phyloP scores from a whole-genome alignment of 805 yeast species.

The Scheffersomyces coipomensis region DNA sequence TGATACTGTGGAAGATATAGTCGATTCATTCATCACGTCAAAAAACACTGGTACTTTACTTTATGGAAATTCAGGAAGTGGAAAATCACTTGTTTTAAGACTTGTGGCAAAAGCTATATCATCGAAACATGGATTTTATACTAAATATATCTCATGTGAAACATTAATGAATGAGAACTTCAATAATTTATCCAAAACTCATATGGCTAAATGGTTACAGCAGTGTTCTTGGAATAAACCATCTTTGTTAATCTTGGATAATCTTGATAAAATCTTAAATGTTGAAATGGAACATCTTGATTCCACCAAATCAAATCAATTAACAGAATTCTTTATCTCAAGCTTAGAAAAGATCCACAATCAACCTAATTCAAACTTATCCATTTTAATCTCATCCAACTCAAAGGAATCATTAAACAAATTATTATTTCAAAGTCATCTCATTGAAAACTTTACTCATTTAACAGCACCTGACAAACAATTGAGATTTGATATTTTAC shows the following conservation, averaged over 20 bases:
- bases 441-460: conserved; percentile 60
- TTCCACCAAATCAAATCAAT: conserved; percentile 58
- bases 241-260: conserved; percentile 70
- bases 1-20: conserved; percentile 34
- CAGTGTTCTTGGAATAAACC: conserved; percentile 77
- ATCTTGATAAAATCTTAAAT: conserved; percentile 69
- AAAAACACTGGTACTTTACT: conserved; percentile 57
- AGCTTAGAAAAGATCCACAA: conserved; percentile 43
- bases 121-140: conserved; percentile 39
- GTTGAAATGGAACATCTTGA: conserved; percentile 63
- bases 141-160: conserved; percentile 54
- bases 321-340: conserved; percentile 57
- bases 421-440: conserved; percentile 61
- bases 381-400: conserved; percentile 60
- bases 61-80: conserved; percentile 78
- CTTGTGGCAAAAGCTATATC: conserved; percentile 38
- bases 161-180: conserved; percentile 54
- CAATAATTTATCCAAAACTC: conserved; percentile 43
- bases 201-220: conserved; percentile 42
- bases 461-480: conserved; percentile 69
- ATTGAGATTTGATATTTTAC: conserved; percentile 50
- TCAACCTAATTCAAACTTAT: conserved; percentile 45
- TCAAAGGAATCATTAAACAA: conserved; percentile 67
- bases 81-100: conserved; percentile 62
- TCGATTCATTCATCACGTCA: conserved; percentile 39